Percentiles rank a stretch among this genome's conserved stretches.
Evolutionary conservation across 163 green algal species (phyloP).

Genomic region (Prototheca wickerhamii): DNA sequence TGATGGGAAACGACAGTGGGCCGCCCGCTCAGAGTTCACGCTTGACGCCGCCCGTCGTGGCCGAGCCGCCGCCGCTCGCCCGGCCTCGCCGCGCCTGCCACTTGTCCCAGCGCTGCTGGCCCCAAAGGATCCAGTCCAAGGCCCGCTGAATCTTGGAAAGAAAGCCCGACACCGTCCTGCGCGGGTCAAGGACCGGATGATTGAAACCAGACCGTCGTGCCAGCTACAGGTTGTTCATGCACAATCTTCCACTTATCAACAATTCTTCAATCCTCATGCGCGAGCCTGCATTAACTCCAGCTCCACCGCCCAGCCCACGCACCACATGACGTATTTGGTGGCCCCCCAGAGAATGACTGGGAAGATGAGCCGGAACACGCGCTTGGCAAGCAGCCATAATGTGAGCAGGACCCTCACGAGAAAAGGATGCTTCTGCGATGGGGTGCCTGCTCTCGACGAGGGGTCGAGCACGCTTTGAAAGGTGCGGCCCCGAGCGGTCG

Average conservation of each 20-base stretch:
- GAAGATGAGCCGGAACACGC: not conserved
- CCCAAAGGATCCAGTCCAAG: not conserved
- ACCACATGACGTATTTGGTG: conserved; percentile 1
- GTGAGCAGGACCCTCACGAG: not conserved
- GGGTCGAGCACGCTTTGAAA: too few relatives aligned
- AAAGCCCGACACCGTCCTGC: not conserved
- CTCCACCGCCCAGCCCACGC: not conserved
- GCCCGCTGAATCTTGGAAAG: not conserved
- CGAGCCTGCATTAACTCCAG: not conserved
- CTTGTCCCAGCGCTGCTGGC: too few relatives aligned
- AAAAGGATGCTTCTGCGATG: not conserved
- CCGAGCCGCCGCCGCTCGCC: too few relatives aligned
- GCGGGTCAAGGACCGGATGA: not conserved
- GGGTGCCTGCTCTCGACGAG: too few relatives aligned
- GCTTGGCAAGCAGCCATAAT: not conserved
- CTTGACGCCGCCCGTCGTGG: too few relatives aligned
- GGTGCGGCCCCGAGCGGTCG: too few relatives aligned
- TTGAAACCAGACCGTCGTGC: too few relatives aligned
- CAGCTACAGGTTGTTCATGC: too few relatives aligned
- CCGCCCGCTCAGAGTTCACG: too few relatives aligned
- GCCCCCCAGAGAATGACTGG: not conserved
- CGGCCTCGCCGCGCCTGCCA: too few relatives aligned
- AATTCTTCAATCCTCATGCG: not conserved
- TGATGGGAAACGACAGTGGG: too few relatives aligned
- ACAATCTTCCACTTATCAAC: not conserved